Conservation (phyloP, 176 grass and related monocot species). For the Carex parvula region DNA sequence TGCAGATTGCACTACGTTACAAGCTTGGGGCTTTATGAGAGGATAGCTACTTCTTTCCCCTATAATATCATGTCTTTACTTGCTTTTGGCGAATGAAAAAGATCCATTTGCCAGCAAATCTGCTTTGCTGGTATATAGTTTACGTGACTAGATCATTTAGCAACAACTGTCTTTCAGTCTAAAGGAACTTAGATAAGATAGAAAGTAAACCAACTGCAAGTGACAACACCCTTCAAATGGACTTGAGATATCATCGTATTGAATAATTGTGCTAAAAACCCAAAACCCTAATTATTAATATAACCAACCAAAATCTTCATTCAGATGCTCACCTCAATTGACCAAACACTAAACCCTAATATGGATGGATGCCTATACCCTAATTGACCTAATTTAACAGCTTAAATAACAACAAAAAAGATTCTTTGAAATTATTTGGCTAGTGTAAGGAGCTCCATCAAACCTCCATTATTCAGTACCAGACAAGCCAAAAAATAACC, state of each 20-base stretch:
- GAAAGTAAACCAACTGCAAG: neutral
- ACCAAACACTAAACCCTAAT: neutral
- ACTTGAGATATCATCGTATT: neutral
- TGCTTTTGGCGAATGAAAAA: neutral
- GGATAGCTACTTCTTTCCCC: neutral
- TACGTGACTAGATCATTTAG: neutral
- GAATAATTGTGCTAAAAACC: neutral
- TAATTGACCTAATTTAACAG: neutral
- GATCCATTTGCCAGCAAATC: neutral
- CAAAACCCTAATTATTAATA: neutral
- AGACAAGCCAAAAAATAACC: slow-evolving; percentile 1
- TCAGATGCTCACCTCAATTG: neutral
- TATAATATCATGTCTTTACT: too few species aligned
- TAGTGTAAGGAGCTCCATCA: neutral
- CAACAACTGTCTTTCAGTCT: neutral
- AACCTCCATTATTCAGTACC: neutral
- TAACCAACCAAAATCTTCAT: neutral
- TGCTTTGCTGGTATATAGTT: neutral
- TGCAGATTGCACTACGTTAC: neutral
- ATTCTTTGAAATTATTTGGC: neutral
- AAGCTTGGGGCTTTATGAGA: neutral
- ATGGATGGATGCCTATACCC: neutral
- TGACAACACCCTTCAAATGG: neutral
- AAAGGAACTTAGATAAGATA: neutral
- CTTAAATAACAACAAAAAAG: neutral